Percentiles rank a stretch among this genome's conserved stretches.
These are phyloP conservation scores for Fusarium tanahbumbuense DNA, from an alignment of 2,329 filamentous ascomycete genomes.

Conservation along the genomic window DNA sequence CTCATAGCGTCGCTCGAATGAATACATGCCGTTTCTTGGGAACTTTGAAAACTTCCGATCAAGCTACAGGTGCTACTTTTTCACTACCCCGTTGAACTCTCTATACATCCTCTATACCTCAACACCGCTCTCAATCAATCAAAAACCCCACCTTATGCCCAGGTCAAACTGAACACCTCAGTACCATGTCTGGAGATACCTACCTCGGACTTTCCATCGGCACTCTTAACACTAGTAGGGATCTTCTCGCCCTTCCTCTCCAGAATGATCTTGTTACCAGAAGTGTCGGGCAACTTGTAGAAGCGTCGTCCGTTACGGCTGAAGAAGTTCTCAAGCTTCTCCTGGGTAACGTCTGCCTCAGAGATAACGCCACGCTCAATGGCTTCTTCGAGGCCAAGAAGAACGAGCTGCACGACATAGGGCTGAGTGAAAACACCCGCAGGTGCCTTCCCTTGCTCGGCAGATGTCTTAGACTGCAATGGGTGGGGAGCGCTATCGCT, in stretches of 20 bases:
- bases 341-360: slow-evolving; percentile 65
- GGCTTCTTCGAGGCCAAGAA: slow-evolving; percentile 71
- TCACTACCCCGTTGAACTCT: slow-evolving; percentile 2
- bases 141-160: slow-evolving; percentile 39
- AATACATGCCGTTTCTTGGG: not conserved
- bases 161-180: slow-evolving; percentile 57
- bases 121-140: not conserved
- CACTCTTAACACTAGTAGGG: slow-evolving; percentile 53
- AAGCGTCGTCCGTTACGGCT: slow-evolving; percentile 65
- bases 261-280: slow-evolving; percentile 50
- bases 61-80: slow-evolving; percentile 2
- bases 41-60: not conserved
- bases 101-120: not conserved
- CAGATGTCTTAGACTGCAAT: slow-evolving; percentile 65
- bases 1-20: slow-evolving; percentile 10
- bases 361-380: slow-evolving; percentile 64
- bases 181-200: slow-evolving; percentile 57
- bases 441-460: slow-evolving; percentile 64
- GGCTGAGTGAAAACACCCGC: slow-evolving; percentile 86
- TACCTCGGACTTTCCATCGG: slow-evolving; percentile 56
- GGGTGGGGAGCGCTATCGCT: slow-evolving; percentile 75
- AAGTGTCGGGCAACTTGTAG: slow-evolving; percentile 57
- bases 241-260: slow-evolving; percentile 58
- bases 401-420: slow-evolving; percentile 72
- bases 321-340: slow-evolving; percentile 66